Conservation (phyloP, 169 alveolate genomes). For the Amoebophrya sp. region DNA sequence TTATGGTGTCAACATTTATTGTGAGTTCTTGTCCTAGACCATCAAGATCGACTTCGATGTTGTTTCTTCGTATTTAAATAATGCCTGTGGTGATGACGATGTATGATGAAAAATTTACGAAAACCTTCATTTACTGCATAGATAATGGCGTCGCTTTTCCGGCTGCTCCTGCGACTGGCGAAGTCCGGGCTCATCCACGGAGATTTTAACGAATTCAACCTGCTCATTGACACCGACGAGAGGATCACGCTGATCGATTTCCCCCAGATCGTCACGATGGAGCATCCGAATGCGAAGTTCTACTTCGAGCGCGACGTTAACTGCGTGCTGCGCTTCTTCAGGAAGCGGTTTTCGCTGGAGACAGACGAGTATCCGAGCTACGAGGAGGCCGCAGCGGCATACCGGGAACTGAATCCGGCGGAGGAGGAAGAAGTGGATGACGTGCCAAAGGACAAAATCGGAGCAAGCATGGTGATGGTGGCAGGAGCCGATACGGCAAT, state of each 20-base stretch:
- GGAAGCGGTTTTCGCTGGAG: neutral
- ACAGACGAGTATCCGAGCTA: neutral
- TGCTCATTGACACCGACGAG: conserved; percentile 69
- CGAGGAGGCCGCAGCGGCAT: neutral
- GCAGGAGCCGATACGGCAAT: no score
- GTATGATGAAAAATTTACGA: no score
- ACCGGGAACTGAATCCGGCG: neutral
- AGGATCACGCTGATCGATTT: conserved; percentile 76
- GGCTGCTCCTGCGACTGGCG: conserved; percentile 68
- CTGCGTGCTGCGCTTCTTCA: neutral
- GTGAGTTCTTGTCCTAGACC: neutral
- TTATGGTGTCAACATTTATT: neutral
- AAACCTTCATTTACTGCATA: no score
- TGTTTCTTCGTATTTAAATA: neutral
- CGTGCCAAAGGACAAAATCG: no score
- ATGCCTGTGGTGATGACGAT: neutral
- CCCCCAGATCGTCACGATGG: conserved; percentile 92
- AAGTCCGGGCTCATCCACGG: conserved; percentile 94
- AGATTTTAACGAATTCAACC: conserved; percentile 95
- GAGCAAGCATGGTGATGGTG: no score
- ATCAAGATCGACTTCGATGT: neutral
- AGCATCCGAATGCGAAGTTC: conserved; percentile 86
- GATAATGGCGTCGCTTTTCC: conserved; percentile 40
- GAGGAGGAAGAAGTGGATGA: no score
- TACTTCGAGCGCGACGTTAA: neutral